Evolutionary conservation across 805 yeast species (phyloP).

Genomic region (Teunomyces cretensis): DNA sequence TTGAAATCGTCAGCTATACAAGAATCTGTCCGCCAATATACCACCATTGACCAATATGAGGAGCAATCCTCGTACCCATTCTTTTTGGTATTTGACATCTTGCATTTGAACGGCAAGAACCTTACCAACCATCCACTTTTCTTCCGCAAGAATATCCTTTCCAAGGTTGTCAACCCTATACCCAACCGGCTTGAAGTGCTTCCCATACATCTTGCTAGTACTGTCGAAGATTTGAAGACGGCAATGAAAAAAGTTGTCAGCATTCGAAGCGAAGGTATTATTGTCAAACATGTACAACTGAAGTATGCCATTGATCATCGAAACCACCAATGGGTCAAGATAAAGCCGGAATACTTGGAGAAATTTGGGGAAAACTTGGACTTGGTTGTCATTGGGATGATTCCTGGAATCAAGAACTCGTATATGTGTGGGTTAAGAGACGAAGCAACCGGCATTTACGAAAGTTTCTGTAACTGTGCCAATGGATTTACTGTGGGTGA

Average conservation of each 20-base stretch:
- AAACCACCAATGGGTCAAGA: conserved; percentile 74
- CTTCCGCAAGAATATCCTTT: conserved; percentile 55
- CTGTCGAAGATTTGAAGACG: conserved; percentile 52
- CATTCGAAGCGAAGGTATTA: conserved; percentile 75
- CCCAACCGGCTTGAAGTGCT: conserved; percentile 53
- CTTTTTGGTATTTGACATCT: conserved; percentile 68
- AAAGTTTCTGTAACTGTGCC: conserved; percentile 76
- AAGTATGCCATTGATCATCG: conserved; percentile 62
- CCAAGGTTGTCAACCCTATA: conserved; percentile 43
- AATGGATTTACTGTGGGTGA: conserved; percentile 76
- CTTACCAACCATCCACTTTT: conserved; percentile 54
- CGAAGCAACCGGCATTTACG: conserved; percentile 42
- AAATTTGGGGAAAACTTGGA: conserved; percentile 88
- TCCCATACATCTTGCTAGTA: conserved; percentile 35
- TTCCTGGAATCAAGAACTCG: conserved; percentile 67
- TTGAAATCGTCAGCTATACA: conserved; percentile 69
- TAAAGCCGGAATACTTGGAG: conserved; percentile 87
- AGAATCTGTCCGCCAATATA: conserved; percentile 43
- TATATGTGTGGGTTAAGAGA: conserved; percentile 72
- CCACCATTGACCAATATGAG: conserved; percentile 33
- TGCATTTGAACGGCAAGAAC: conserved; percentile 66
- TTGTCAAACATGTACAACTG: conserved; percentile 64
- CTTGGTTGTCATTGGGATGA: conserved; percentile 74
- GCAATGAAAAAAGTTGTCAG: conserved; percentile 60
- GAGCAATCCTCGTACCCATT: conserved; percentile 48